phyloP scores from a whole-genome alignment of 176 grass and related monocot genomes.

The Oryza meyeriana region DNA sequence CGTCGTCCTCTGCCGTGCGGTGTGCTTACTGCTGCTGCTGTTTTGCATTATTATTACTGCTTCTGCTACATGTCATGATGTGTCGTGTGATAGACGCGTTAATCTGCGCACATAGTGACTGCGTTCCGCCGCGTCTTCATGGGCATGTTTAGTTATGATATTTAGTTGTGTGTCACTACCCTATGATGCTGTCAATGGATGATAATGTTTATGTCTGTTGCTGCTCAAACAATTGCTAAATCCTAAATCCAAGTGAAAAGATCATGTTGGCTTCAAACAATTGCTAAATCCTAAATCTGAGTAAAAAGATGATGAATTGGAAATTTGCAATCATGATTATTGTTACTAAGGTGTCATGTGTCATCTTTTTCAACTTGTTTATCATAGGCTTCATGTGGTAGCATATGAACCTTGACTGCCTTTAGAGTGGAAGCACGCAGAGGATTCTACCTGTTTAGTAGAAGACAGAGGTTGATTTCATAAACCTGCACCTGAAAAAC shows the following conservation, averaged over 20 bases:
- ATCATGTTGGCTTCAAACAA: background rate
- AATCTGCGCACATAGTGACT: background rate
- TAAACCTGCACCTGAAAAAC: background rate
- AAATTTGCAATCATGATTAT: background rate
- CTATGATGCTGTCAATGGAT: conserved; percentile 18
- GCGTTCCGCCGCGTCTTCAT: background rate
- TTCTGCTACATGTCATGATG: conserved; percentile 20
- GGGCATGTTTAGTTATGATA: conserved; percentile 16
- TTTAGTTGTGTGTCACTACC: conserved; percentile 5
- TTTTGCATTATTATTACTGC: conserved; percentile 7
- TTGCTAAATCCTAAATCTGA: background rate
- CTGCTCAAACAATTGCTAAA: background rate
- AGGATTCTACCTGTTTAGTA: background rate
- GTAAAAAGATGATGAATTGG: background rate
- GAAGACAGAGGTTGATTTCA: background rate
- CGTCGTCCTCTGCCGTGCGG: background rate
- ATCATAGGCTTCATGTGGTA: background rate
- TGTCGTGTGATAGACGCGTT: conserved; percentile 37
- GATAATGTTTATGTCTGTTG: conserved; percentile 9
- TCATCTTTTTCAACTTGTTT: background rate
- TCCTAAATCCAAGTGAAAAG: background rate
- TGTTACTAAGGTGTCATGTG: background rate
- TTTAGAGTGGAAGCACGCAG: background rate
- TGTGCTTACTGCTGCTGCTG: background rate
- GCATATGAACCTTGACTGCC: background rate